Evolutionary conservation across 148 eudicot species (phyloP), one percentile per base, ranked within the genome.

Genomic region (Euryodendron excelsum): DNA sequence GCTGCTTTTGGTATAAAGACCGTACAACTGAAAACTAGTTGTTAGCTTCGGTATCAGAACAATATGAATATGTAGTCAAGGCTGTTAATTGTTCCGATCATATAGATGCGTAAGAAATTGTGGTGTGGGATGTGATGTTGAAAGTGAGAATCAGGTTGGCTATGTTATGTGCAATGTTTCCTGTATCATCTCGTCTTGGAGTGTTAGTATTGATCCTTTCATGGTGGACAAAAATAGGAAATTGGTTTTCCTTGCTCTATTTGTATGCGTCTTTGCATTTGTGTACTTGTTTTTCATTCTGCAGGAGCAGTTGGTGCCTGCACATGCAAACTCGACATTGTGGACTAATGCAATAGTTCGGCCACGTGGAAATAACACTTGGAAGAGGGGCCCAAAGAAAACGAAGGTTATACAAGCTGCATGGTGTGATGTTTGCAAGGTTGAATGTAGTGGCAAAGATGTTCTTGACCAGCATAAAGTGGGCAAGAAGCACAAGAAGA

Each of bases 401-500:
- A 74, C 45, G 7, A 84, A 81, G 74, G 61, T 70, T 36, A 81
- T 78, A 3, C 90, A 84, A 52, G 78, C 89, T 69, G 86, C 66
- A 3, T 81, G 87, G 84, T 88, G 93, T 78, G 89, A 88, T 31
- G 73, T 90, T 63, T 90, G 93, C 82, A 85, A 79, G 65, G 69
- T 88, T 55, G 80, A 69, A 15, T 88, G 90, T 55, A 83, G 75
- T 77, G 82, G 78, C 74, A 72, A 72, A 59, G 88, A 80, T 4
- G 90, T 85, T 68, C 91, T 90, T 17, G 78, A 85, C 63, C 41
- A 74, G 13, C 91, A 90, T 80, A 85, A 74, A 82, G 14, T 56
- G 77, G 91, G 94, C 27, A 88, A 82, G 82, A 90, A 88, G 75
- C 94, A 90, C 84, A 73, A 62, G 71, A 89, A 84, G 70, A 88